Conservation (phyloP, 2,329 filamentous ascomycete species). For the Cadophora gregata region DNA sequence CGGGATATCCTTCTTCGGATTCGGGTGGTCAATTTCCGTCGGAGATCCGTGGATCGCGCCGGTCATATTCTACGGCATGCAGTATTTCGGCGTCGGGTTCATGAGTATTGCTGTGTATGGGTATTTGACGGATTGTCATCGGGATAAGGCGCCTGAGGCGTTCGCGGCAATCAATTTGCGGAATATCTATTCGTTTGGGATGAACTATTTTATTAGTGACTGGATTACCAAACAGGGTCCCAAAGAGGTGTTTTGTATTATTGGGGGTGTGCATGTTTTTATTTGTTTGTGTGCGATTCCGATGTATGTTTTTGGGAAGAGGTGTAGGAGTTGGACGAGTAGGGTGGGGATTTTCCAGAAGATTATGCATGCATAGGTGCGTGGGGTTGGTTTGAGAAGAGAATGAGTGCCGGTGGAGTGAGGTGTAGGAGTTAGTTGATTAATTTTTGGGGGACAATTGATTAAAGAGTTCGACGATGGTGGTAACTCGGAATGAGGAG, state of each 20-base stretch:
- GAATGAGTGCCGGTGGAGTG: no score
- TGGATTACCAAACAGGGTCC: constrained; percentile 40
- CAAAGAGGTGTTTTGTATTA: constrained; percentile 32
- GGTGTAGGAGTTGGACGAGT: constrained; percentile 44
- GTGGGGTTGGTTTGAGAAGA: no score
- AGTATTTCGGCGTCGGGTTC: constrained; percentile 48
- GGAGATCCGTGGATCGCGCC: constrained; percentile 41
- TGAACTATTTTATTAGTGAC: constrained; percentile 35
- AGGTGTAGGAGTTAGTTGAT: no score
- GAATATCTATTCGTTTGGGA: constrained; percentile 46
- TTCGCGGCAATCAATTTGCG: constrained; percentile 51
- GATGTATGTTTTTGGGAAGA: constrained; percentile 42
- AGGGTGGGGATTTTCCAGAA: constrained; percentile 42
- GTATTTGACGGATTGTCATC: constrained; percentile 50
- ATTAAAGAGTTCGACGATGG: no score
- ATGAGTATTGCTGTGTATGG: constrained; percentile 43
- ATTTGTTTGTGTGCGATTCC: constrained; percentile 36
- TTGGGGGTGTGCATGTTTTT: constrained; percentile 27
- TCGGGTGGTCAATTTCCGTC: constrained; percentile 44
- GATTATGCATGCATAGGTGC: constrained; percentile 34
- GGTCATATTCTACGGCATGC: constrained; percentile 42
- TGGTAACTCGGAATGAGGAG: no score
- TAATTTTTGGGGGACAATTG: no score
- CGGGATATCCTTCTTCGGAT: constrained; percentile 49
- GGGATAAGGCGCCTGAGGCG: constrained; percentile 48